Evolutionary conservation across 2,329 filamentous ascomycete genomes (phyloP).

Genomic region (Diplocarpon mali): DNA sequence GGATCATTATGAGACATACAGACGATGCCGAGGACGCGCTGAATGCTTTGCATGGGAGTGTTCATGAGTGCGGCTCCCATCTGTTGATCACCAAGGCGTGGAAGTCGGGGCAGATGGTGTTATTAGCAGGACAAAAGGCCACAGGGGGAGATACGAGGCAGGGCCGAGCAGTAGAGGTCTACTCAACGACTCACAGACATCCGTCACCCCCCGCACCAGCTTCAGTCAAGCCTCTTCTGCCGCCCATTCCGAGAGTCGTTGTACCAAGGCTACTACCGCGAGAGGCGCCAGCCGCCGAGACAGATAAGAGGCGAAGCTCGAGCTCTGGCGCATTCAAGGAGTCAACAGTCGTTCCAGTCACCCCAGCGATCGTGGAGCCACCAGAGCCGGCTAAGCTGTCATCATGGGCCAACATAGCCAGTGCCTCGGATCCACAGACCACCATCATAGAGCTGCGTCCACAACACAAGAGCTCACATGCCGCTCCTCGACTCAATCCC

Average conservation of each 20-base stretch:
- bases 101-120: not conserved
- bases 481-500: constrained; percentile 9
- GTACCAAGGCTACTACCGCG: not conserved
- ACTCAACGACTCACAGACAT: not conserved
- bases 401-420: constrained; percentile 23
- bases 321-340: not conserved
- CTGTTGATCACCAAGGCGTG: constrained; percentile 6
- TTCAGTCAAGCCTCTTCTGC: not conserved
- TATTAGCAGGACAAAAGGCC: not conserved
- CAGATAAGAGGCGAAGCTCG: not conserved
- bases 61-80: not conserved
- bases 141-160: not conserved
- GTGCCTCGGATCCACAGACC: constrained; percentile 9
- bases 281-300: not conserved
- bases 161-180: not conserved
- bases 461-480: not conserved
- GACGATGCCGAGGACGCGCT: constrained; percentile 12
- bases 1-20: constrained; percentile 16
- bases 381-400: constrained; percentile 2
- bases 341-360: not conserved
- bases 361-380: not conserved
- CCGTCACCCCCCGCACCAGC: constrained; percentile 1
- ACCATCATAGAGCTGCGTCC: constrained; percentile 15
- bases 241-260: constrained; percentile 1
- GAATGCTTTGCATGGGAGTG: constrained; percentile 9